Percentiles rank a stretch among this genome's conserved stretches.
Evolutionary conservation across 441 rosid species (phyloP).

Genomic region (Mallotus repandus): DNA sequence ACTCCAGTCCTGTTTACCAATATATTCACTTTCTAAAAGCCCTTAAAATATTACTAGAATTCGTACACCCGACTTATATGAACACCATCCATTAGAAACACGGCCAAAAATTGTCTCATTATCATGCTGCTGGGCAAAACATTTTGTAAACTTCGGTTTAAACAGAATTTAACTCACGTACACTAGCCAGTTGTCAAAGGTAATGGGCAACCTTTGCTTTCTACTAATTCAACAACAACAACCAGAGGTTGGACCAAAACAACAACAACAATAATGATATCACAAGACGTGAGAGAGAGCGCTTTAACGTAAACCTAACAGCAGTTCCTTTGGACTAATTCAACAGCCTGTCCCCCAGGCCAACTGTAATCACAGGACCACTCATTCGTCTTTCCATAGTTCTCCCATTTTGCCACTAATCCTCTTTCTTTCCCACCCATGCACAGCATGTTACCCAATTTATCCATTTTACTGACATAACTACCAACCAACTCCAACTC

Average conservation of each 20-base stretch:
- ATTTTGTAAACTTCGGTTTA: no score
- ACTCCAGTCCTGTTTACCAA: not conserved
- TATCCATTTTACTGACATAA: not conserved
- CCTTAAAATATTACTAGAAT: not conserved
- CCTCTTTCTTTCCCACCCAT: not conserved
- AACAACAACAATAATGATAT: not conserved
- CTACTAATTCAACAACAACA: no score
- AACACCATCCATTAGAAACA: no score
- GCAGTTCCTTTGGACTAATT: conserved; percentile 9
- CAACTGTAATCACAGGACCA: not conserved
- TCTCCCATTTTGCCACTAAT: not conserved
- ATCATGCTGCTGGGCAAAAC: no score
- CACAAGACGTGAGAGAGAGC: not conserved
- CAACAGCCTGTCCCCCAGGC: conserved; percentile 9
- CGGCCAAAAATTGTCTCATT: no score
- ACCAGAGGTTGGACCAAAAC: not conserved
- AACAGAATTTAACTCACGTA: no score
- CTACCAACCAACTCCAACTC: not conserved
- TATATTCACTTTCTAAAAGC: not conserved
- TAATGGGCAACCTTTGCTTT: no score
- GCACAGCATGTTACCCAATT: not conserved
- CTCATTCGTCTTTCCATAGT: not conserved
- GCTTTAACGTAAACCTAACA: conserved; percentile 4
- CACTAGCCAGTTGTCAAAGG: no score
- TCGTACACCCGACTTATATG: not conserved